Percentiles rank a stretch among this genome's conserved stretches.
phyloP scores from a whole-genome alignment of 495 filamentous ascomycete genomes.

The Neurospora intermedia region DNA sequence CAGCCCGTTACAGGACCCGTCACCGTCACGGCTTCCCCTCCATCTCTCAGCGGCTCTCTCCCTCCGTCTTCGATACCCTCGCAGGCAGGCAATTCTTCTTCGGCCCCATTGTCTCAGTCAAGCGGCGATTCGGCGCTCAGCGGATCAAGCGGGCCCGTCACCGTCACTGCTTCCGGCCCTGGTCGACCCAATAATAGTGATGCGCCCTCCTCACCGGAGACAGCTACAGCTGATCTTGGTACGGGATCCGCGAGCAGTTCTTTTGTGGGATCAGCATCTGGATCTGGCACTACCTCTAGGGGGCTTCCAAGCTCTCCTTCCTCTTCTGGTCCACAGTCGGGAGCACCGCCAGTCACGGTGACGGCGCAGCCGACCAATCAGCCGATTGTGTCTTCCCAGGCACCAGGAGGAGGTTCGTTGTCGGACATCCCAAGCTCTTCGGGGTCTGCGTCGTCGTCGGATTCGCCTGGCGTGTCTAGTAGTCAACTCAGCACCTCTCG shows the following conservation, averaged over 20 bases:
- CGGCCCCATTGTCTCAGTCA: not conserved
- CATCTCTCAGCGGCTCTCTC: not conserved
- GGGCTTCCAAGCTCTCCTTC: not conserved
- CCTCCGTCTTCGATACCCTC: not conserved
- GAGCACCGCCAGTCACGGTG: not conserved
- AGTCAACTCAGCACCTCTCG: not conserved
- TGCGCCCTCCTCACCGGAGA: not conserved
- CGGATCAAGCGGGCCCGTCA: not conserved
- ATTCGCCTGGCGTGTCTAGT: not conserved
- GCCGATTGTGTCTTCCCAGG: not conserved
- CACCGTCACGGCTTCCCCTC: not conserved
- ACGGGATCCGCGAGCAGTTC: not conserved
- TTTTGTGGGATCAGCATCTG: not conserved
- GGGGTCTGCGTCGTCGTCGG: not conserved
- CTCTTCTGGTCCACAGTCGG: not conserved
- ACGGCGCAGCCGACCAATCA: not conserved
- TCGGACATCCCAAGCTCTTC: not conserved
- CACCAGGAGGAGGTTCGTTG: not conserved
- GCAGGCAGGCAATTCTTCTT: not conserved
- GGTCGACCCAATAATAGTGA: not conserved
- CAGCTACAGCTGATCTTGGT: not conserved
- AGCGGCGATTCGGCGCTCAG: not conserved
- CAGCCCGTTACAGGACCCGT: not conserved
- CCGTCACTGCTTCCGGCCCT: slow-evolving; percentile 2
- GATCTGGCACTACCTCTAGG: not conserved